These are phyloP conservation scores for Phytophthora pseudosyringae DNA, from an alignment of 352 stramenopile genomes.

Conservation along the genomic window DNA sequence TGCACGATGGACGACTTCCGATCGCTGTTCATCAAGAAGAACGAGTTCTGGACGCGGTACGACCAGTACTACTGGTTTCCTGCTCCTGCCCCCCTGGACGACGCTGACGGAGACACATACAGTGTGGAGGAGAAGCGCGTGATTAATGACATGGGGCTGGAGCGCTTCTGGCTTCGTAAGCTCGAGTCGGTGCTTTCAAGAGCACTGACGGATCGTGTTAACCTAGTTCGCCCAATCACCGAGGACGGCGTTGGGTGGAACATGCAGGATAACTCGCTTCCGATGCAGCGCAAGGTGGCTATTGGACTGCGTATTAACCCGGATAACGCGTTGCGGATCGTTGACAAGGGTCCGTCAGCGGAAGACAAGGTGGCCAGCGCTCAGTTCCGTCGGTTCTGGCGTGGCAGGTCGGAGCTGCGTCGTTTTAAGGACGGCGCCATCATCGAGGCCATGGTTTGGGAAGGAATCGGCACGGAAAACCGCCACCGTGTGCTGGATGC, in stretches of 20 bases:
- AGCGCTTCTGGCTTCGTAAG: conserved; percentile 75
- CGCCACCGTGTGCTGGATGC: conserved; percentile 75
- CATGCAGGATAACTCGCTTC: conserved; percentile 47
- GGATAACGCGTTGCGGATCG: conserved; percentile 78
- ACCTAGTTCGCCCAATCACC: conserved; percentile 60
- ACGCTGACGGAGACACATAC: conserved; percentile 66
- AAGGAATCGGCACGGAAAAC: conserved; percentile 71
- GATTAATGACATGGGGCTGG: conserved; percentile 80
- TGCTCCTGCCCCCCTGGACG: conserved; percentile 52
- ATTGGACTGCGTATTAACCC: conserved; percentile 85
- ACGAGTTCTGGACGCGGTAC: conserved; percentile 83
- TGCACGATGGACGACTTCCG: conserved; percentile 78
- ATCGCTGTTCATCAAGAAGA: conserved; percentile 85
- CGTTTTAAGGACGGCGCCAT: conserved; percentile 92
- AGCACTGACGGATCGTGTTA: conserved; percentile 75
- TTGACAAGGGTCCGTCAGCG: conserved; percentile 89
- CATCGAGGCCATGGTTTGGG: conserved; percentile 90
- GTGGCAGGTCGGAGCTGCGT: conserved; percentile 85
- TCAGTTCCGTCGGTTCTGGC: conserved; percentile 91
- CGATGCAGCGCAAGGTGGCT: conserved; percentile 61
- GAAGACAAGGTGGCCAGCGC: conserved; percentile 77
- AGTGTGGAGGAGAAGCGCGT: conserved; percentile 66
- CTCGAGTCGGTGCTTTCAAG: conserved; percentile 51
- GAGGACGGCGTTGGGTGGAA: conserved; percentile 57
- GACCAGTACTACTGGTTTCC: conserved; percentile 90